These are phyloP conservation scores for Aphanomyces invadans DNA, from an alignment of 352 stramenopile species.

Conservation along the genomic window DNA sequence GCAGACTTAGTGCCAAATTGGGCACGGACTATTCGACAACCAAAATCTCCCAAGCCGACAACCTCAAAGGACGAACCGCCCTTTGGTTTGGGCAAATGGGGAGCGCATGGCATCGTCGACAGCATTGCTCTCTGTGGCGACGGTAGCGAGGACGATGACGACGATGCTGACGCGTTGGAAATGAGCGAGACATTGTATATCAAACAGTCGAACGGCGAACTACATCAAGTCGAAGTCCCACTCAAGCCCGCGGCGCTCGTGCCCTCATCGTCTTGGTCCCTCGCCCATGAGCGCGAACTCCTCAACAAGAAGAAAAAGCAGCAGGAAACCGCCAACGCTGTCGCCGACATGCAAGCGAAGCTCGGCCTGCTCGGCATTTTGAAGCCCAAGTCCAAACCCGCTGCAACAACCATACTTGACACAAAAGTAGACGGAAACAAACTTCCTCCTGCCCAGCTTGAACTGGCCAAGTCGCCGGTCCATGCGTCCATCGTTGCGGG, in stretches of 20 bases:
- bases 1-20: not conserved
- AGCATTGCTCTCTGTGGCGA: conserved; percentile 9
- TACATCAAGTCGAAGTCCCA: conserved; percentile 6
- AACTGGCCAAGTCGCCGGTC: not conserved
- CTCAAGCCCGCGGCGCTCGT: not conserved
- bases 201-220: conserved; percentile 15
- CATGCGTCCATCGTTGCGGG: not conserved
- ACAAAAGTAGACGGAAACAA: not conserved
- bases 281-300: conserved; percentile 60
- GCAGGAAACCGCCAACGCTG: conserved; percentile 60
- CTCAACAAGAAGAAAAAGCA: conserved; percentile 65
- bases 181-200: conserved; percentile 21
- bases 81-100: conserved; percentile 10
- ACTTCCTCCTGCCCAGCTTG: not conserved
- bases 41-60: not conserved
- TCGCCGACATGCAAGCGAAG: conserved; percentile 63
- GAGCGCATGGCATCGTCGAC: conserved; percentile 1
- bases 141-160: not conserved
- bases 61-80: not conserved
- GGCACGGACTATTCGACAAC: conserved; percentile 7
- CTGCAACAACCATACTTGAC: not conserved
- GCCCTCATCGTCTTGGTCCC: conserved; percentile 31
- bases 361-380: conserved; percentile 56
- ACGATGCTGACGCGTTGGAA: conserved; percentile 8
- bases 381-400: conserved; percentile 26